phyloP scores from a whole-genome alignment of 2,329 filamentous ascomycete genomes.

The Atkinsonella hypoxylon region DNA sequence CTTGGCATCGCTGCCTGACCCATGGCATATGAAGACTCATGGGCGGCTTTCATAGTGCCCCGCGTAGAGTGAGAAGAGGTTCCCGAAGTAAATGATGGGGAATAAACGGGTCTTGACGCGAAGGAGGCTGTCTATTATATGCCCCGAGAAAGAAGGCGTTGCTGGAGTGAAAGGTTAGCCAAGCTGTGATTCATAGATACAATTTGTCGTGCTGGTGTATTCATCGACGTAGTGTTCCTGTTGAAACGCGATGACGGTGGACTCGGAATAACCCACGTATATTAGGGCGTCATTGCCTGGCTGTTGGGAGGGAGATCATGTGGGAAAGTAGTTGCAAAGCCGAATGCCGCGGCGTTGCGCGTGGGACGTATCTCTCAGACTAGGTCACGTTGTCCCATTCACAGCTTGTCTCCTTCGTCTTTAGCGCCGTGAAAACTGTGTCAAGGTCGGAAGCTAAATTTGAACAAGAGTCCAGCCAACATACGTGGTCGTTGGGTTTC shows the following conservation, averaged over 20 bases:
- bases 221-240: constrained; percentile 60
- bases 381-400: no score
- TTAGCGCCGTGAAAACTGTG: no score
- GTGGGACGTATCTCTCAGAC: no score
- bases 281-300: constrained; percentile 41
- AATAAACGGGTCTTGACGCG: no score
- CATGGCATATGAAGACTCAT: constrained; percentile 77
- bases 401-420: no score
- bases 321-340: constrained; percentile 10
- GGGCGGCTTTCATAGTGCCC: constrained; percentile 63
- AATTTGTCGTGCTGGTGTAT: no score
- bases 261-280: constrained; percentile 68
- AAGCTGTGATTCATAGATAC: no score
- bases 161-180: constrained; percentile 47
- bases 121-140: no score
- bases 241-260: constrained; percentile 70
- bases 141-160: constrained; percentile 64
- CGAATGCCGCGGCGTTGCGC: constrained; percentile 5
- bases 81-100: constrained; percentile 66
- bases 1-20: constrained; percentile 59
- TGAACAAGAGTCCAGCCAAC: no score
- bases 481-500: no score
- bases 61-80: constrained; percentile 63
- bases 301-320: constrained; percentile 7
- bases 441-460: no score